Conservation (phyloP, 352 stramenopile genomes). For the Phytopythium oedochilum region DNA sequence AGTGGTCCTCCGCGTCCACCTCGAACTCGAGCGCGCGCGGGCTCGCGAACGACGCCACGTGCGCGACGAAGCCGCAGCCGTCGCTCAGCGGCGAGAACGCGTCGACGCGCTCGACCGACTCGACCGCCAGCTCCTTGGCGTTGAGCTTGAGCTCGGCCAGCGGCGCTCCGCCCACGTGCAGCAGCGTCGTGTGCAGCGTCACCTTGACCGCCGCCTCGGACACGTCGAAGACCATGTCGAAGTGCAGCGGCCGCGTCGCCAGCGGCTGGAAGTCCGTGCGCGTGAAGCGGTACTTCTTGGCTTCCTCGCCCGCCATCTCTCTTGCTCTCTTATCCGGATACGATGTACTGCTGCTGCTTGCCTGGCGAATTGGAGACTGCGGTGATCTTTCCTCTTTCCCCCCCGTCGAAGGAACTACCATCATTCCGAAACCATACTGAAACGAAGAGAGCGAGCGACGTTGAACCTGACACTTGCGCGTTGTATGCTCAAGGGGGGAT, state of each 20-base stretch:
- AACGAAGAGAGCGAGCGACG: not conserved
- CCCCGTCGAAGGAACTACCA: not conserved
- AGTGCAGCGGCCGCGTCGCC: constrained; percentile 63
- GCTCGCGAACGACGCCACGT: constrained; percentile 47
- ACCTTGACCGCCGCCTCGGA: constrained; percentile 52
- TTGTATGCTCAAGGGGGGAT: not conserved
- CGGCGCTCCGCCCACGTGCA: constrained; percentile 31
- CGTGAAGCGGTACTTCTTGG: constrained; percentile 74
- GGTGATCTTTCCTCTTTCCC: not conserved
- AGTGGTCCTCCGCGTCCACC: constrained; percentile 66
- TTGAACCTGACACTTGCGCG: not conserved
- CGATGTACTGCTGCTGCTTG: not conserved
- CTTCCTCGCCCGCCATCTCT: not conserved
- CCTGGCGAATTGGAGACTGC: not conserved
- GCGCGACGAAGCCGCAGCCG: constrained; percentile 45
- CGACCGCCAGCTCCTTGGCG: constrained; percentile 67
- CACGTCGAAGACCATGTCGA: constrained; percentile 82
- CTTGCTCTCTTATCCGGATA: not conserved
- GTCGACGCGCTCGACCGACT: constrained; percentile 47
- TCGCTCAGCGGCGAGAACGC: constrained; percentile 37
- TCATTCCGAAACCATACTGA: not conserved
- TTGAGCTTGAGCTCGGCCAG: constrained; percentile 65
- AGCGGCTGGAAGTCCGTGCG: constrained; percentile 62
- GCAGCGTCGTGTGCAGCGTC: constrained; percentile 66
- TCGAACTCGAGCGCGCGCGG: constrained; percentile 38